A percentile compares a stretch with the other conserved stretches of the same genome.
Evolutionary conservation across 1,139 yeast species (phyloP).

Genomic region (Scheffersomyces illinoinensis): DNA sequence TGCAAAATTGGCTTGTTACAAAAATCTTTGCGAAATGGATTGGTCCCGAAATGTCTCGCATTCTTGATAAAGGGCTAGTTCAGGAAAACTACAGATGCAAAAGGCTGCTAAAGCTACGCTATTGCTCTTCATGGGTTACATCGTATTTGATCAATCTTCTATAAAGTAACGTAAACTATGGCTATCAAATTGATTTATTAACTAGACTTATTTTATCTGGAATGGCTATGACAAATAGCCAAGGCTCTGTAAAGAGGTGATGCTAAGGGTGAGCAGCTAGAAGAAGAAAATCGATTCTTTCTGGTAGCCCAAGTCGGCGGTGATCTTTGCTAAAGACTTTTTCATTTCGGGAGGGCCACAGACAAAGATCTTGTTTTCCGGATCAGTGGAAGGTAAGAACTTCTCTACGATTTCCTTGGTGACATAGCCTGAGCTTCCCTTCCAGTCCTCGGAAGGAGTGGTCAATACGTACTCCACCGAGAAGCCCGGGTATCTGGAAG

Average conservation of each 20-base stretch:
- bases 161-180: neutral
- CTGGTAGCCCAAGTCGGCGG: slow-evolving; percentile 65
- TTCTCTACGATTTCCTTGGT: slow-evolving; percentile 55
- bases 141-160: neutral
- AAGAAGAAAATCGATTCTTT: slow-evolving; percentile 65
- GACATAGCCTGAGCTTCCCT: slow-evolving; percentile 60
- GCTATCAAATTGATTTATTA: neutral
- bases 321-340: slow-evolving; percentile 45
- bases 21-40: too few relatives aligned
- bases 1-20: too few relatives aligned
- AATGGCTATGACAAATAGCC: neutral
- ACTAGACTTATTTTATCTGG: neutral
- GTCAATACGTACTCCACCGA: slow-evolving; percentile 50
- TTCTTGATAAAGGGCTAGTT: too few relatives aligned
- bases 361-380: slow-evolving; percentile 51
- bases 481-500: slow-evolving; percentile 61
- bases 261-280: slow-evolving; percentile 20
- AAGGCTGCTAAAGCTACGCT: neutral
- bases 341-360: slow-evolving; percentile 83
- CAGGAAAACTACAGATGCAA: neutral
- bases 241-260: neutral
- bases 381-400: slow-evolving; percentile 50
- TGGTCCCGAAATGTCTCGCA: too few relatives aligned
- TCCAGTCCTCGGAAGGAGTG: slow-evolving; percentile 45
- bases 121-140: neutral